Evolutionary conservation across 768 basidiomycete species (phyloP).

Genomic region (Neoboletus brunneissimus): DNA sequence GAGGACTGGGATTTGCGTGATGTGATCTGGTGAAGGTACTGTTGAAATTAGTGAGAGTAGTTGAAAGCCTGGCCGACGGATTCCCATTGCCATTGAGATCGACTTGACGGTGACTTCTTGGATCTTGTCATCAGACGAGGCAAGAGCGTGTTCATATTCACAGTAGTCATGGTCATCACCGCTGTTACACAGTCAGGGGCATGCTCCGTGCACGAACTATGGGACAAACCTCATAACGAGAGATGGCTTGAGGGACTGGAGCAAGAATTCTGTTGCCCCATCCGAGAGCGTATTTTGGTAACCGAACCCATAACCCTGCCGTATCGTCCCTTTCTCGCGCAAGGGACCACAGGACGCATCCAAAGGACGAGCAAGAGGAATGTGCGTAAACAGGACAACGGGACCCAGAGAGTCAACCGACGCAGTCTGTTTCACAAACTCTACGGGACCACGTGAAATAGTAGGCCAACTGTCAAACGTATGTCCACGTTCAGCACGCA

Average conservation of each 20-base stretch:
- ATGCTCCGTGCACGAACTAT: not conserved
- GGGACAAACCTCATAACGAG: slow-evolving; percentile 68
- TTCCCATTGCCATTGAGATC: slow-evolving; percentile 86
- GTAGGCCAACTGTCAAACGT: slow-evolving; percentile 48
- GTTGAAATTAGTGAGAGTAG: slow-evolving; percentile 69
- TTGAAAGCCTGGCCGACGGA: slow-evolving; percentile 84
- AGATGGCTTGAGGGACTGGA: slow-evolving; percentile 61
- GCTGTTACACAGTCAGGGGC: slow-evolving; percentile 36
- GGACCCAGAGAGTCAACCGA: slow-evolving; percentile 38
- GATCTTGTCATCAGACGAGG: slow-evolving; percentile 29
- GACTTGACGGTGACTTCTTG: slow-evolving; percentile 87
- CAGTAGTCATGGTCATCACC: slow-evolving; percentile 98
- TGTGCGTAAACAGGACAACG: slow-evolving; percentile 78
- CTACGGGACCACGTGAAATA: slow-evolving; percentile 47
- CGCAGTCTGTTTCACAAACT: slow-evolving; percentile 48
- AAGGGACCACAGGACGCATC: slow-evolving; percentile 70
- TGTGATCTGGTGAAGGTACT: slow-evolving; percentile 22
- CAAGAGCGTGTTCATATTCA: slow-evolving; percentile 57
- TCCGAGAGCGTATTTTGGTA: slow-evolving; percentile 83
- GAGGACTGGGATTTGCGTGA: slow-evolving; percentile 31
- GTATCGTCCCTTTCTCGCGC: slow-evolving; percentile 73
- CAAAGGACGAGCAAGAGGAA: slow-evolving; percentile 79
- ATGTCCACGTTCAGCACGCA: slow-evolving; percentile 42
- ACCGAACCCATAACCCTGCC: slow-evolving; percentile 70
- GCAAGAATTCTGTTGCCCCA: slow-evolving; percentile 61